Percentiles rank a stretch among this genome's conserved stretches.
phyloP scores from a whole-genome alignment of 139 green algal genomes.

The Volvox reticuliferus region DNA sequence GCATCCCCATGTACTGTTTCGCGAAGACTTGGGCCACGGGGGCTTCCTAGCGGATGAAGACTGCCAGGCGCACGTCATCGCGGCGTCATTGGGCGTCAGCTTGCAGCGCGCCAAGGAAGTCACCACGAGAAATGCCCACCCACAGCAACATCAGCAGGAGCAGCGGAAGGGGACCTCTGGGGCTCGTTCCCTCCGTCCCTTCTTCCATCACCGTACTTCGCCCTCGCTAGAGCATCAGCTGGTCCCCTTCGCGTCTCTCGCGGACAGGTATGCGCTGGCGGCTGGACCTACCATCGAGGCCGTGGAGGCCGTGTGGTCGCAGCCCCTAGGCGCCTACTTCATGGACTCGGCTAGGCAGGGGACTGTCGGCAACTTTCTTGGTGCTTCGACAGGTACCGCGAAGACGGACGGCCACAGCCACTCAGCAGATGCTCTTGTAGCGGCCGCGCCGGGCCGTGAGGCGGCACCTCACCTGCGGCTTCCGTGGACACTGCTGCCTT shows the following conservation, averaged over 20 bases:
- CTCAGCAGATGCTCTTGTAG: no score
- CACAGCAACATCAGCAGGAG: no score
- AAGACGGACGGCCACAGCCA: no score
- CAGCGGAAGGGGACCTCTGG: no score
- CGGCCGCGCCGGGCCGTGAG: no score
- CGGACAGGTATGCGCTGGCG: background rate
- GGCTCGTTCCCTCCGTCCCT: no score
- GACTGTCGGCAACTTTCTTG: background rate
- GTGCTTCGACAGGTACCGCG: background rate
- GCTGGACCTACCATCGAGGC: background rate
- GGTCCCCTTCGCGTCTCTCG: background rate
- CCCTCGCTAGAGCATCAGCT: background rate
- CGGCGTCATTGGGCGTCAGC: background rate
- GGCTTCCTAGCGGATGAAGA: constrained; percentile 29
- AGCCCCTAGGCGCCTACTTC: constrained; percentile 3
- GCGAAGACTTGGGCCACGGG: constrained; percentile 18
- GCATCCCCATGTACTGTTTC: constrained; percentile 16
- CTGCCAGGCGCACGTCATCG: constrained; percentile 21
- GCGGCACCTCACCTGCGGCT: background rate
- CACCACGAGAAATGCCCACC: background rate
- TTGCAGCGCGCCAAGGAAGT: background rate
- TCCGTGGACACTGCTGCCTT: background rate
- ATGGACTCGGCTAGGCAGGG: background rate
- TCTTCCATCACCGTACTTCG: background rate
- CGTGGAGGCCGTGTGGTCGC: background rate